These are phyloP conservation scores for Psilocybe cubensis DNA, from an alignment of 768 basidiomycete genomes.

Conservation along the genomic window DNA sequence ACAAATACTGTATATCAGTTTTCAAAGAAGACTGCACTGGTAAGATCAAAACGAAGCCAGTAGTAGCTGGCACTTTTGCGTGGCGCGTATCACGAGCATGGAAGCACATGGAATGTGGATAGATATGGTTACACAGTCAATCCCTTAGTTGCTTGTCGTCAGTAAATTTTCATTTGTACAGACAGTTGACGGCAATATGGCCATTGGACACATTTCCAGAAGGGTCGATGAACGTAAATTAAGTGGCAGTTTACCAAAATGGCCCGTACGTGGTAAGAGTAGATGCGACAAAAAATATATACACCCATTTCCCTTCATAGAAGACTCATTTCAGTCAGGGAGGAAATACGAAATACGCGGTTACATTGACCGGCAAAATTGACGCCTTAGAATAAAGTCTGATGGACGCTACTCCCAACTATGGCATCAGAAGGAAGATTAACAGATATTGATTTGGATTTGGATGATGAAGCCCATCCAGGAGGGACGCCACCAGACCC, in stretches of 20 bases:
- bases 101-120: not conserved
- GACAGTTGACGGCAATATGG: no score
- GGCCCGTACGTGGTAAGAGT: no score
- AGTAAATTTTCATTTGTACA: no score
- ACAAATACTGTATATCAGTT: no score
- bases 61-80: not conserved
- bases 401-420: constrained; percentile 51
- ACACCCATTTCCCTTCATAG: not conserved
- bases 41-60: not conserved
- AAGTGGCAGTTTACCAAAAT: no score
- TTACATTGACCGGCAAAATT: not conserved
- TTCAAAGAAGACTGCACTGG: no score
- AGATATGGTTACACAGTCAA: no score
- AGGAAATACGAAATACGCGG: not conserved
- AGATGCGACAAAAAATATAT: no score
- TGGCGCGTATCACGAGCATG: not conserved
- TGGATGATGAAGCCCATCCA: constrained; percentile 22
- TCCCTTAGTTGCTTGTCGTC: no score
- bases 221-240: no score
- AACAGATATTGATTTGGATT: constrained; percentile 32
- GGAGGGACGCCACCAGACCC: constrained; percentile 23
- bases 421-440: constrained; percentile 44
- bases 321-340: not conserved
- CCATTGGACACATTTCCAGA: no score
- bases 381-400: constrained; percentile 10